A percentile compares a stretch with the other conserved stretches of the same genome.
Conservation (phyloP, 164 flowering plant genomes). For the Pachysandra terminalis region DNA sequence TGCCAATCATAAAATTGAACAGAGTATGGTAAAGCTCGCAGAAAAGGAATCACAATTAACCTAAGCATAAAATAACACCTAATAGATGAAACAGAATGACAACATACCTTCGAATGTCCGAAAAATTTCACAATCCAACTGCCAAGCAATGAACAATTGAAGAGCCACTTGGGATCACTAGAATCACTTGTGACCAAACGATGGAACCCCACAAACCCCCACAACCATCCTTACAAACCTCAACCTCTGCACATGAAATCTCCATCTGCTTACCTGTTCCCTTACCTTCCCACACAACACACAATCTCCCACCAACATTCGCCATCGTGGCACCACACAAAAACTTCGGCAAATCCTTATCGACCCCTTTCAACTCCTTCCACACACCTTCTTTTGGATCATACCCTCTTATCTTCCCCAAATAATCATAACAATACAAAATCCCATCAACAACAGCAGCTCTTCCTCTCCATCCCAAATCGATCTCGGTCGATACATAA, state of each 20-base stretch:
- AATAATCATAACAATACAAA: slow-evolving; percentile 76
- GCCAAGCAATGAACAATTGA: slow-evolving; percentile 61
- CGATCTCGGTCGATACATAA: slow-evolving; percentile 45
- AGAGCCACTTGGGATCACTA: slow-evolving; percentile 41
- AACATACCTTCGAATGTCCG: background rate
- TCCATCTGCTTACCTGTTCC: slow-evolving; percentile 45
- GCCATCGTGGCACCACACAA: slow-evolving; percentile 83
- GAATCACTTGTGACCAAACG: slow-evolving; percentile 49
- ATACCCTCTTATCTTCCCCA: slow-evolving; percentile 82
- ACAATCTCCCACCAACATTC: slow-evolving; percentile 64
- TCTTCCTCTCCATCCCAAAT: slow-evolving; percentile 86
- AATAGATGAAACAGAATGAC: background rate
- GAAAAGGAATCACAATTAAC: background rate
- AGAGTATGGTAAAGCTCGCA: background rate
- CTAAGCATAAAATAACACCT: too few relatives aligned
- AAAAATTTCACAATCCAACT: slow-evolving; percentile 36
- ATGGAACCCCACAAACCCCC: slow-evolving; percentile 56
- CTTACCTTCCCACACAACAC: slow-evolving; percentile 74
- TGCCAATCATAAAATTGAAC: background rate
- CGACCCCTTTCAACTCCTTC: slow-evolving; percentile 66
- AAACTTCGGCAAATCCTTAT: slow-evolving; percentile 62
- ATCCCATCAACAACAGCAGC: slow-evolving; percentile 67
- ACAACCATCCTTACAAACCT: slow-evolving; percentile 34
- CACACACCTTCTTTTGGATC: slow-evolving; percentile 43
- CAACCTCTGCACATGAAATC: slow-evolving; percentile 72